Percentiles rank a stretch among this genome's conserved stretches.
Evolutionary conservation across 352 stramenopile species (phyloP).

Genomic region (Phytophthora cactorum): DNA sequence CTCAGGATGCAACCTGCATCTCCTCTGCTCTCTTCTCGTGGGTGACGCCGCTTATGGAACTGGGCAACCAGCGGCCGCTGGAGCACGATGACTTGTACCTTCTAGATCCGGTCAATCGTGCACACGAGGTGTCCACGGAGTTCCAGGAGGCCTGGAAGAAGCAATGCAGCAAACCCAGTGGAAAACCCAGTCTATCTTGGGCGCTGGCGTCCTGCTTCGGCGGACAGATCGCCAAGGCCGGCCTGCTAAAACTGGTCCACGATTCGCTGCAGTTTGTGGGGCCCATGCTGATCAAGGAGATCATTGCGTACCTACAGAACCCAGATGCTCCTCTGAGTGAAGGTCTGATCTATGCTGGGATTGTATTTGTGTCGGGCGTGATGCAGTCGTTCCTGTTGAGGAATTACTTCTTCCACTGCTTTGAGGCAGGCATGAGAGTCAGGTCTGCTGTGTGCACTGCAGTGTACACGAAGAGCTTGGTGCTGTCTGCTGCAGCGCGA

Average conservation of each 20-base stretch:
- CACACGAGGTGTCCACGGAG: conserved; percentile 36
- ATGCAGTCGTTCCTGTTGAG: conserved; percentile 64
- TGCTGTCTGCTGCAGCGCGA: conserved; percentile 59
- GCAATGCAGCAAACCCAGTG: conserved; percentile 27
- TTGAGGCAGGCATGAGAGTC: conserved; percentile 61
- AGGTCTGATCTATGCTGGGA: conserved; percentile 50
- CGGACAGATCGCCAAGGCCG: conserved; percentile 51
- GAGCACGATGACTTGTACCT: conserved; percentile 77
- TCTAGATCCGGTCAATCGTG: conserved; percentile 61
- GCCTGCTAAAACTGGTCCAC: conserved; percentile 62
- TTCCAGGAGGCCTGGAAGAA: conserved; percentile 55
- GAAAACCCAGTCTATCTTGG: conserved; percentile 52
- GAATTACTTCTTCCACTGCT: conserved; percentile 77
- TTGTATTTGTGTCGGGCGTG: conserved; percentile 61
- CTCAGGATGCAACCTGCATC: conserved; percentile 57
- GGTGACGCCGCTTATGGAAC: conserved; percentile 78
- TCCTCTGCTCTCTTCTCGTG: conserved; percentile 77
- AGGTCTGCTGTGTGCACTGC: conserved; percentile 56
- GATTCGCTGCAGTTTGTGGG: conserved; percentile 66
- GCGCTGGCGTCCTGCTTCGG: conserved; percentile 55
- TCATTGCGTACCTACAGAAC: conserved; percentile 68
- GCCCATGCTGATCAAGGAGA: conserved; percentile 68
- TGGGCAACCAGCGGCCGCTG: conserved; percentile 69
- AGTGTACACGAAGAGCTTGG: conserved; percentile 75
- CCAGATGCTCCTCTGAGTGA: conserved; percentile 44